phyloP scores from a whole-genome alignment of 768 basidiomycete species.

The Cystobasidium ongulense region DNA sequence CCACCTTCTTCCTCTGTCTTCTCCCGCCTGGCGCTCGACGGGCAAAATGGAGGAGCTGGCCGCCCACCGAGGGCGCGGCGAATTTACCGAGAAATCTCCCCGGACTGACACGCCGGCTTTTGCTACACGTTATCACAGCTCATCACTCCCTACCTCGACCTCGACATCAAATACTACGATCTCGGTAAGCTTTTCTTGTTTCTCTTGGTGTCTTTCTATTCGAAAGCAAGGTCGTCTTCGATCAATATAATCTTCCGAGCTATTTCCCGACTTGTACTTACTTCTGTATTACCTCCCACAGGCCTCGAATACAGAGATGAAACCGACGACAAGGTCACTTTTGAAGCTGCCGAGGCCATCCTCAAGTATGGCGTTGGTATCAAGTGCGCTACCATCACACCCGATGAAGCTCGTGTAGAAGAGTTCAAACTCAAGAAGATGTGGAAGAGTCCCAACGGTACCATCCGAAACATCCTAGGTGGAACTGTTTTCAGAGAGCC shows the following conservation, averaged over 20 bases:
- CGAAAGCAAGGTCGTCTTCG: not conserved
- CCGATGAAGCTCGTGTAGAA: constrained; percentile 75
- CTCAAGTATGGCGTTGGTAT: constrained; percentile 90
- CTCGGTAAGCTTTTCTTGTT: constrained; percentile 52
- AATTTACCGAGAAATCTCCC: not conserved
- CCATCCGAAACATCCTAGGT: constrained; percentile 85
- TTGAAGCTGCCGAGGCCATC: constrained; percentile 90
- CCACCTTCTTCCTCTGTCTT: not conserved
- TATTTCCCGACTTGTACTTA: constrained; percentile 3
- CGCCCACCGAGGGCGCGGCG: not conserved
- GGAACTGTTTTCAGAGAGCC: constrained; percentile 97
- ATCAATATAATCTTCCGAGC: not conserved
- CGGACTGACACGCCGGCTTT: not conserved
- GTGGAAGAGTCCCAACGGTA: constrained; percentile 85
- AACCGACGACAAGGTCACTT: constrained; percentile 88
- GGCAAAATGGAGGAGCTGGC: not conserved
- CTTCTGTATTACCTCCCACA: constrained; percentile 46
- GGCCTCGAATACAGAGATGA: constrained; percentile 70
- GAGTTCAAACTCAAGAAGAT: constrained; percentile 98
- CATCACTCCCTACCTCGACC: constrained; percentile 84
- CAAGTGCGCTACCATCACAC: constrained; percentile 98
- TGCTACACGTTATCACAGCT: constrained; percentile 52
- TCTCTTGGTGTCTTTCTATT: not conserved
- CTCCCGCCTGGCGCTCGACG: not conserved
- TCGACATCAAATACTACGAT: constrained; percentile 98